Conservation (phyloP, 495 filamentous ascomycete species). For the Pyronema omphalodes region DNA sequence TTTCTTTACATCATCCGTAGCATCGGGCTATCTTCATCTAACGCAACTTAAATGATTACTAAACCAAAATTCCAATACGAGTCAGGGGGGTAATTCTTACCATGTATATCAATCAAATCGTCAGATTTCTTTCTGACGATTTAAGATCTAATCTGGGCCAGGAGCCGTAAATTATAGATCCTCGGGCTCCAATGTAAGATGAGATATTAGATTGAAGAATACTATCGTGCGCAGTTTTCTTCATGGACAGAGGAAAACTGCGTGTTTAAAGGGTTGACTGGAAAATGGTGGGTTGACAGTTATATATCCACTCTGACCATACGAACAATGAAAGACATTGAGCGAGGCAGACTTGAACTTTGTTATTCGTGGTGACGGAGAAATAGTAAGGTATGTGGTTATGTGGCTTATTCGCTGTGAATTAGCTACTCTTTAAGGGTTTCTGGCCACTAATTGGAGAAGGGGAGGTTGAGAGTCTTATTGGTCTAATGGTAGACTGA, state of each 20-base stretch:
- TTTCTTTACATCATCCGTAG: no score
- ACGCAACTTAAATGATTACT: background rate
- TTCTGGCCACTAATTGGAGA: background rate
- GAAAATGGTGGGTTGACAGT: constrained; percentile 1
- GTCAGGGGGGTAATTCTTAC: constrained; percentile 3
- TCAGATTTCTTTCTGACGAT: constrained; percentile 1
- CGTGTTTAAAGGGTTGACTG: constrained; percentile 2
- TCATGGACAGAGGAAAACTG: constrained; percentile 9
- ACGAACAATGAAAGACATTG: background rate
- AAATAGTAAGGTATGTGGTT: constrained; percentile 1
- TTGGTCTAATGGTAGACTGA: constrained; percentile 8
- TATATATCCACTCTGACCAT: constrained; percentile 1
- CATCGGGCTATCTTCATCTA: no score
- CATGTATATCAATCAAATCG: constrained; percentile 14
- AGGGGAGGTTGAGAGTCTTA: constrained; percentile 8
- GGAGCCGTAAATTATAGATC: background rate
- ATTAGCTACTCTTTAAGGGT: no score
- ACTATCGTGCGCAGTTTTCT: constrained; percentile 5
- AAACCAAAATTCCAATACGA: background rate
- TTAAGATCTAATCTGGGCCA: background rate
- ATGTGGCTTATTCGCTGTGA: background rate
- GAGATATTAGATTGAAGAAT: no score
- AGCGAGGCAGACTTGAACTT: background rate
- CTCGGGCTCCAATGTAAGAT: no score
- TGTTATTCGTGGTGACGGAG: constrained; percentile 1